Base-by-base conservation (phyloP, 2,329 filamentous ascomycete species). In the Raffaelea albimanens region DNA sequence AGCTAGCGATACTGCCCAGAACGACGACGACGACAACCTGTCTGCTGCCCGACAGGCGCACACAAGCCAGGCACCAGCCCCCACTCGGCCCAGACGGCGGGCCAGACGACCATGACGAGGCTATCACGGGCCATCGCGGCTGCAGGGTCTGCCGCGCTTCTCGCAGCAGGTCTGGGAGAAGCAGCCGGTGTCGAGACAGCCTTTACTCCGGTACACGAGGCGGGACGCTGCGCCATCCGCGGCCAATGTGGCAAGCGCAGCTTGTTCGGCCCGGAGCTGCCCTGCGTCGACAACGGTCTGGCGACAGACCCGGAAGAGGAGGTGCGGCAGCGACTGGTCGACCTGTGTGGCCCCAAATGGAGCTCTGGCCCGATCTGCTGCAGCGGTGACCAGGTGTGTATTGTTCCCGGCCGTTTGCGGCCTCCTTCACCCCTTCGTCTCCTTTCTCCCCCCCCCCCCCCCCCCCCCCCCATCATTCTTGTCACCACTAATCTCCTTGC, bases 211-310 rank as follows among this genome's bases (percentile, higher is more conserved):
- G 86, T 81, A 54, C 91, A 96, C 58, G 90, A 96, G 66, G 72
- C 83, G 44, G 91, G 91, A 38, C 78, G 91, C 54, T 97, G 91
- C 65, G 88, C 91, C 1, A 87, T 97, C 53, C 80, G 91, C 44
- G 89, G 89, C 8, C 85, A 94, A 53, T 98, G 93, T 62, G 93
- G 93, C 43, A 90, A 89, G 65, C 83, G 91, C 66, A 83, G 84
- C 53, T 85, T 93, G 63, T 97, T 97, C 59, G 87, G 89, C 48
- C 85, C 87, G 49, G 80, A 95, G 56, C 73, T 97, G 51, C 93
- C 93, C 4, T 98, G 93, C 62, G 82, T 90, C 14, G 91, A 98
- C 67, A 98, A 98, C 62, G 89, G 75, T 4, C 70, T 83, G 33
- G 93, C 93, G 33, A 72, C 82, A 53, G 76, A 85, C 31, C 91